Evolutionary conservation across 1,284 basidiomycete genomes (phyloP).

Genomic region (Cutaneotrichosporon cavernicola): DNA sequence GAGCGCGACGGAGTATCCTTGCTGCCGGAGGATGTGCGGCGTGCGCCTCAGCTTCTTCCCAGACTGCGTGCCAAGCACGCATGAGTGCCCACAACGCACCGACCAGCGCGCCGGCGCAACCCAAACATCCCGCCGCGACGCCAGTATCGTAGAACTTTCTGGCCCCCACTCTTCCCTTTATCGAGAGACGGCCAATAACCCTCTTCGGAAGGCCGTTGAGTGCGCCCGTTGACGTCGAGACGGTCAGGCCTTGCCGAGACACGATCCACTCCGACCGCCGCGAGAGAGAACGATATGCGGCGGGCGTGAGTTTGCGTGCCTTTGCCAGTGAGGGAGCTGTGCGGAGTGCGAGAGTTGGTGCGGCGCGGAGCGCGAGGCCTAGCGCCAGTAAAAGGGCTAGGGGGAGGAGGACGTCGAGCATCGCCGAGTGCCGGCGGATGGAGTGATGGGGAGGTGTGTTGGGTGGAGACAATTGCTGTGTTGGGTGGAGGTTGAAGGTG

Average conservation of each 20-base stretch:
- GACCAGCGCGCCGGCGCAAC: conserved; percentile 19
- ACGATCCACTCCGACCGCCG: conserved; percentile 25
- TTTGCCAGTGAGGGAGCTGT: not conserved
- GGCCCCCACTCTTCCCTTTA: not conserved
- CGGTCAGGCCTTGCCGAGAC: conserved; percentile 24
- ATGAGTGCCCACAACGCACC: conserved; percentile 33
- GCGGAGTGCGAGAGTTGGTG: conserved; percentile 14
- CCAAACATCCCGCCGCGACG: conserved; percentile 10
- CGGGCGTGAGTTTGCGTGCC: conserved; percentile 13
- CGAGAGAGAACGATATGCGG: conserved; percentile 23
- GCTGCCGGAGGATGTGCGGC: conserved; percentile 20
- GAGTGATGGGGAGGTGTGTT: not conserved
- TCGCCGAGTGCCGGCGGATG: conserved; percentile 2
- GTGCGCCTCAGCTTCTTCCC: conserved; percentile 35
- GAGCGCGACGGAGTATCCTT: not conserved
- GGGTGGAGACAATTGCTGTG: not conserved
- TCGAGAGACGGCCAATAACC: not conserved
- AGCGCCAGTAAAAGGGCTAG: conserved; percentile 26
- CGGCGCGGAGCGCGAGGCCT: conserved; percentile 21
- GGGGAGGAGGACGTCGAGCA: conserved; percentile 35
- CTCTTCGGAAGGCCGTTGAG: conserved; percentile 31
- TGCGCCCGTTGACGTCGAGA: conserved; percentile 31
- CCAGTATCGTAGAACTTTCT: conserved; percentile 32
- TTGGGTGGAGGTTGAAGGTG: no score
- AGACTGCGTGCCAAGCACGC: conserved; percentile 36